phyloP scores from a whole-genome alignment of 2,329 filamentous ascomycete genomes.

The Xylariaceae sp. region DNA sequence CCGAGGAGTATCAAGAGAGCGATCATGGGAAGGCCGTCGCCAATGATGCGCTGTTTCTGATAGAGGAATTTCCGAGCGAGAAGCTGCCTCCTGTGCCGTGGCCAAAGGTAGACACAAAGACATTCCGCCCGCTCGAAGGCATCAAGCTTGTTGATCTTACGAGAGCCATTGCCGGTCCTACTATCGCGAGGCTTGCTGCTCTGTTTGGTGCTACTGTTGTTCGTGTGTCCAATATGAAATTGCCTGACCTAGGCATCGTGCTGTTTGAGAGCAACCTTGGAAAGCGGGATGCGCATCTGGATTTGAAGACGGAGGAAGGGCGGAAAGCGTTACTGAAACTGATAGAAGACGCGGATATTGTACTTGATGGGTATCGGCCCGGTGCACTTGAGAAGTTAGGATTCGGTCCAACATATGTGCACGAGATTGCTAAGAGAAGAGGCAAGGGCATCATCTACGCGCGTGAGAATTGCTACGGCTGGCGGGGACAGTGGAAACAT shows the following conservation, averaged over 20 bases:
- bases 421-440: conserved; percentile 33
- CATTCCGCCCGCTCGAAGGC: conserved; percentile 40
- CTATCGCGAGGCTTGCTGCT: conserved; percentile 41
- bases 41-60: conserved; percentile 35
- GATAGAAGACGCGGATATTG: conserved; percentile 42
- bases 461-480: conserved; percentile 46
- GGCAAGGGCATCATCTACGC: conserved; percentile 42
- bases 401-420: conserved; percentile 37
- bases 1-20: conserved; percentile 41
- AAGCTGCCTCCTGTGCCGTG: conserved; percentile 36
- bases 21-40: conserved; percentile 38
- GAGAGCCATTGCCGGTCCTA: conserved; percentile 44
- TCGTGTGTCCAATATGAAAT: conserved; percentile 40
- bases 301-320: conserved; percentile 40
- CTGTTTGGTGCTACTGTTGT: conserved; percentile 44
- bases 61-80: conserved; percentile 31
- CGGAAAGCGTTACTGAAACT: conserved; percentile 29
- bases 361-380: conserved; percentile 45
- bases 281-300: conserved; percentile 42
- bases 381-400: conserved; percentile 41
- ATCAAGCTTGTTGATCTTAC: conserved; percentile 45
- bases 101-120: conserved; percentile 30
- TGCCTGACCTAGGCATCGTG: conserved; percentile 42
- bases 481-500: conserved; percentile 41
- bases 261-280: conserved; percentile 44